These are phyloP conservation scores for Aspergillus panamensis DNA, from an alignment of 495 filamentous ascomycete genomes.

Conservation along the genomic window DNA sequence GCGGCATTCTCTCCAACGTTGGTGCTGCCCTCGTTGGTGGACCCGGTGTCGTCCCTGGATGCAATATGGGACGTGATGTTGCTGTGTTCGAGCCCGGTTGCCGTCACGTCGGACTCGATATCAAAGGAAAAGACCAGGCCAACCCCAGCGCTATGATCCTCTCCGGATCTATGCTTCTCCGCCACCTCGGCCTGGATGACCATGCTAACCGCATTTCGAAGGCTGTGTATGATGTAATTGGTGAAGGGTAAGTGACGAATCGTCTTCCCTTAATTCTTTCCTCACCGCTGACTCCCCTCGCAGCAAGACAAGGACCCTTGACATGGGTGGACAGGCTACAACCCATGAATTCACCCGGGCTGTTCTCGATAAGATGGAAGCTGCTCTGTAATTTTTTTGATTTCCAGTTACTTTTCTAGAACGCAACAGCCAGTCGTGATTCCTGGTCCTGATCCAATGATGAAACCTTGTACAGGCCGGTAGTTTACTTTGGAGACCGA, in stretches of 20 bases:
- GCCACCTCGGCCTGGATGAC: conserved; percentile 93
- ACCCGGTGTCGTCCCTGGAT: conserved; percentile 93
- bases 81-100: conserved; percentile 99
- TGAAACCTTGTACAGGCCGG: conserved; percentile 20
- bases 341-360: conserved; percentile 95
- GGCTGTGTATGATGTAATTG: conserved; percentile 94
- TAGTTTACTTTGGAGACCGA: background rate
- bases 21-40: conserved; percentile 98
- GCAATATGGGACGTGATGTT: conserved; percentile 98
- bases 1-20: conserved; percentile 98
- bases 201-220: conserved; percentile 97
- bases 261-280: conserved; percentile 20
- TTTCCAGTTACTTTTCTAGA: conserved; percentile 15
- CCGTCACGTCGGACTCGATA: conserved; percentile 97
- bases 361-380: conserved; percentile 90
- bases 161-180: conserved; percentile 91
- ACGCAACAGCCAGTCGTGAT: conserved; percentile 16
- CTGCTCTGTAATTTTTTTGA: conserved; percentile 41
- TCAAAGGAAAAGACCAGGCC: conserved; percentile 98
- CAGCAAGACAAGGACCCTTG: conserved; percentile 79
- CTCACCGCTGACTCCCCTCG: conserved; percentile 20
- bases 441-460: conserved; percentile 12
- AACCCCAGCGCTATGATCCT: conserved; percentile 96
- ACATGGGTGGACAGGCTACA: conserved; percentile 87
- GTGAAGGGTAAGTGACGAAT: conserved; percentile 73